Percentiles rank a stretch among this genome's conserved stretches.
These are phyloP conservation scores for Pisolithus albus DNA, from an alignment of 768 basidiomycete species.

Conservation along the genomic window DNA sequence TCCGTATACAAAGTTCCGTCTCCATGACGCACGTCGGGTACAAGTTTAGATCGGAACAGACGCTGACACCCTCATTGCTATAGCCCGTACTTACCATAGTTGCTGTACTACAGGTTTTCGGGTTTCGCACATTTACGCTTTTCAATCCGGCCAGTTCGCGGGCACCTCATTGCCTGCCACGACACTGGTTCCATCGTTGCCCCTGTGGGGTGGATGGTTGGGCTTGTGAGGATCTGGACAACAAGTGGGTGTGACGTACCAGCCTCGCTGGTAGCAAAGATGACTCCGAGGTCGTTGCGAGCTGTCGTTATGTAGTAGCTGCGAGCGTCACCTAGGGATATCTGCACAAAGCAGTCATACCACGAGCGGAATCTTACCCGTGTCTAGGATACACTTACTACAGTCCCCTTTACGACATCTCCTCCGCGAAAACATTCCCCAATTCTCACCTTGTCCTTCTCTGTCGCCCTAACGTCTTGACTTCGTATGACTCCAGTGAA, in stretches of 20 bases:
- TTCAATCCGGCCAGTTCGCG: conserved; percentile 72
- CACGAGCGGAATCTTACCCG: not conserved
- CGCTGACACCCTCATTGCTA: too few species aligned
- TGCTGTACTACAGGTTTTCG: conserved; percentile 43
- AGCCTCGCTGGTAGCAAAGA: conserved; percentile 84
- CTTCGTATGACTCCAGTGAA: conserved; percentile 83
- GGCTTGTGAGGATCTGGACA: conserved; percentile 1
- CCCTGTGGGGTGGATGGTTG: conserved; percentile 34
- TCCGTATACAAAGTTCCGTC: too few species aligned
- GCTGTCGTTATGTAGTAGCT: conserved; percentile 92
- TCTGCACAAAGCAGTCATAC: conserved; percentile 38
- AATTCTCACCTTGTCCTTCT: conserved; percentile 85
- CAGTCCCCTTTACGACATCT: conserved; percentile 80
- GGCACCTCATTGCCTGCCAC: conserved; percentile 89
- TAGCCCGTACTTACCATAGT: not conserved
- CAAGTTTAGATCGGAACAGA: too few species aligned
- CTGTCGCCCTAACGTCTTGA: conserved; percentile 86
- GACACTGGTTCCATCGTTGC: conserved; percentile 80
- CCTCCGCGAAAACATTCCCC: conserved; percentile 89
- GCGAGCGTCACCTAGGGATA: conserved; percentile 85
- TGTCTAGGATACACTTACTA: conserved; percentile 45
- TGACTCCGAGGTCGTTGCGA: conserved; percentile 83
- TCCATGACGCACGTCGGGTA: too few species aligned
- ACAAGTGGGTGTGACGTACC: conserved; percentile 36
- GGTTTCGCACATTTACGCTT: conserved; percentile 86